A percentile compares a stretch with the other conserved stretches of the same genome.
These are phyloP conservation scores for Holtermanniella nyarrowii DNA, from an alignment of 768 basidiomycete species.

Conservation along the genomic window DNA sequence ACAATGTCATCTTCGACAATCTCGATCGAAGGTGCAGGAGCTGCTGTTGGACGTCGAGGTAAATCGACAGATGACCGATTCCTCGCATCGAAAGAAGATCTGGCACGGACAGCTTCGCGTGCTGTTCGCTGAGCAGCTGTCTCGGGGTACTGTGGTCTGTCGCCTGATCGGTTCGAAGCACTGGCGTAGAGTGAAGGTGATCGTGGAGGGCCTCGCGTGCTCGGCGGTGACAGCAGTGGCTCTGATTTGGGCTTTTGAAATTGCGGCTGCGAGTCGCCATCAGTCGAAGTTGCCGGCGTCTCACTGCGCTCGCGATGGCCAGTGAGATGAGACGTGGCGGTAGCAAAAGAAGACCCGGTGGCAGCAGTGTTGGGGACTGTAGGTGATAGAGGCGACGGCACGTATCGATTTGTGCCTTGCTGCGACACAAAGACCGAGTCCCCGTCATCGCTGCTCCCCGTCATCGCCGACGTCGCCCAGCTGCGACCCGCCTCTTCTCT, in stretches of 20 bases:
- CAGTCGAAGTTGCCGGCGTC: background rate
- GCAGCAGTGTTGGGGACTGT: constrained; percentile 9
- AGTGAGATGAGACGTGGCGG: background rate
- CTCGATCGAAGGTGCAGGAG: constrained; percentile 18
- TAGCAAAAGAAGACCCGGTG: background rate
- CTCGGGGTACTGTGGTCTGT: background rate
- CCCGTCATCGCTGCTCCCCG: constrained; percentile 4
- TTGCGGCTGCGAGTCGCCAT: background rate
- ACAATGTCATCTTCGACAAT: constrained; percentile 32
- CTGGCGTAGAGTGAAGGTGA: background rate
- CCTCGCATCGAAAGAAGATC: too few relatives aligned
- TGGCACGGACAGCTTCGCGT: background rate
- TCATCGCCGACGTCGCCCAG: constrained; percentile 4
- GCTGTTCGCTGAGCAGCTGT: background rate
- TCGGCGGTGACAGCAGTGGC: background rate
- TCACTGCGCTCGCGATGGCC: background rate
- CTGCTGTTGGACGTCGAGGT: constrained; percentile 11
- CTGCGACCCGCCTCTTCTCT: background rate
- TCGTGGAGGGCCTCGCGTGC: background rate
- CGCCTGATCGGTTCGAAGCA: background rate
- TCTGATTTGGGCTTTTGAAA: background rate
- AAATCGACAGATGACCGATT: constrained; percentile 7
- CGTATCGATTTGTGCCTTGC: constrained; percentile 3
- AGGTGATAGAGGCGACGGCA: constrained; percentile 29
- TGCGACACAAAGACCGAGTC: background rate